phyloP scores from a whole-genome alignment of 2,329 filamentous ascomycete species.

The Hymenotorrendiella dingleyae region DNA sequence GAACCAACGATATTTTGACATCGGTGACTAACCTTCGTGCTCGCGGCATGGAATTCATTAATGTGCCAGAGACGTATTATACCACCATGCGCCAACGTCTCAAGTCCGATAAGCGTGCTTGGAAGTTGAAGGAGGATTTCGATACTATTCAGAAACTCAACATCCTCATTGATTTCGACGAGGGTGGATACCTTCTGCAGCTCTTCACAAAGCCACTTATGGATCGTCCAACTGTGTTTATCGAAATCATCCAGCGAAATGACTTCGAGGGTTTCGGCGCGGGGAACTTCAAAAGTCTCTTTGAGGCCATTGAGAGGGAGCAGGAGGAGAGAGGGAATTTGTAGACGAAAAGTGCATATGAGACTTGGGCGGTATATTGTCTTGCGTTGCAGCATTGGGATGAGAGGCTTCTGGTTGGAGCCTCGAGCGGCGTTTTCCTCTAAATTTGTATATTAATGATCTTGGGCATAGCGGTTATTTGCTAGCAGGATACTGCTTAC shows the following conservation, averaged over 20 bases:
- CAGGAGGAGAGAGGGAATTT: slow-evolving; percentile 82
- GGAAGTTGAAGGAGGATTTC: slow-evolving; percentile 72
- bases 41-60: slow-evolving; percentile 90
- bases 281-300: slow-evolving; percentile 91
- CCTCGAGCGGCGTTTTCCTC: no score
- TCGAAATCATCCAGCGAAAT: slow-evolving; percentile 92
- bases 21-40: slow-evolving; percentile 73
- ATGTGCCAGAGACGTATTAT: slow-evolving; percentile 84
- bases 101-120: slow-evolving; percentile 52
- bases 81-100: slow-evolving; percentile 67
- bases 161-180: slow-evolving; percentile 93
- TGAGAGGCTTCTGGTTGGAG: no score
- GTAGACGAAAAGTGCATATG: slow-evolving; percentile 37
- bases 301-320: slow-evolving; percentile 92
- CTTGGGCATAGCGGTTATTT: no score
- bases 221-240: slow-evolving; percentile 91
- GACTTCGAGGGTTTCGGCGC: slow-evolving; percentile 90
- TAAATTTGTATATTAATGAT: no score
- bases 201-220: slow-evolving; percentile 82
- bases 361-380: no score
- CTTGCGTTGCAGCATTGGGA: no score
- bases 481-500: no score
- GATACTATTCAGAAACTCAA: slow-evolving; percentile 70
- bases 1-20: slow-evolving; percentile 72
- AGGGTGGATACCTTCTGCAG: slow-evolving; percentile 76